These are phyloP conservation scores for Globisporangium nagaii DNA, from an alignment of 352 stramenopile species.

Conservation along the genomic window DNA sequence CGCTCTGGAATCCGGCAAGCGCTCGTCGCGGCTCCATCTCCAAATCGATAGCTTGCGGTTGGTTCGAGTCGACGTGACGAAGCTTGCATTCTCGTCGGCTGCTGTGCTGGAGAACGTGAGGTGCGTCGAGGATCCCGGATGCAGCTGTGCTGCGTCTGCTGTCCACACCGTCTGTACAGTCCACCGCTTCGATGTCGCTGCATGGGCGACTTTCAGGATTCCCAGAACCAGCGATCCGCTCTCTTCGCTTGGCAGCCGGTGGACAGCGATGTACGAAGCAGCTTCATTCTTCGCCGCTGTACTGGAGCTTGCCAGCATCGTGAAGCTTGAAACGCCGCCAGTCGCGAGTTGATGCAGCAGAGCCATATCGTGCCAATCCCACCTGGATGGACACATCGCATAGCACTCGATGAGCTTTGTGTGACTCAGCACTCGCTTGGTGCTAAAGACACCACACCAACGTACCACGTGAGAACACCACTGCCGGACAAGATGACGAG, in stretches of 20 bases:
- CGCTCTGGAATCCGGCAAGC: neutral
- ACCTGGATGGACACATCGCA: constrained; percentile 20
- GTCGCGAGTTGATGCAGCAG: constrained; percentile 14
- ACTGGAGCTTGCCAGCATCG: neutral
- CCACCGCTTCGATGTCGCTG: neutral
- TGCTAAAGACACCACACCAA: too few relatives aligned
- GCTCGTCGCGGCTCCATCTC: neutral
- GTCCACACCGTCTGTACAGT: neutral
- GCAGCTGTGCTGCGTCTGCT: neutral
- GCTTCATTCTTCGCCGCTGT: neutral
- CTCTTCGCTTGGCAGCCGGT: neutral
- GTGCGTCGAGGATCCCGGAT: neutral
- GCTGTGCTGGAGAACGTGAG: neutral
- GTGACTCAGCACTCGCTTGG: neutral
- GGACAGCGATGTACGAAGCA: constrained; percentile 1
- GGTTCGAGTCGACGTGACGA: neutral
- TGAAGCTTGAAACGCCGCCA: constrained; percentile 17
- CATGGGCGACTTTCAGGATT: constrained; percentile 4
- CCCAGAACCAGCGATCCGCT: neutral
- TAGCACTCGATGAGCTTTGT: too few relatives aligned
- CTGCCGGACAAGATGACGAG: constrained; percentile 5
- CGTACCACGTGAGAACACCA: constrained; percentile 27
- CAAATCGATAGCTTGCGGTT: constrained; percentile 1
- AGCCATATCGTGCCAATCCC: constrained; percentile 28
- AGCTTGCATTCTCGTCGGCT: neutral